Conservation (phyloP, 495 filamentous ascomycete genomes). For the Halenospora varia region DNA sequence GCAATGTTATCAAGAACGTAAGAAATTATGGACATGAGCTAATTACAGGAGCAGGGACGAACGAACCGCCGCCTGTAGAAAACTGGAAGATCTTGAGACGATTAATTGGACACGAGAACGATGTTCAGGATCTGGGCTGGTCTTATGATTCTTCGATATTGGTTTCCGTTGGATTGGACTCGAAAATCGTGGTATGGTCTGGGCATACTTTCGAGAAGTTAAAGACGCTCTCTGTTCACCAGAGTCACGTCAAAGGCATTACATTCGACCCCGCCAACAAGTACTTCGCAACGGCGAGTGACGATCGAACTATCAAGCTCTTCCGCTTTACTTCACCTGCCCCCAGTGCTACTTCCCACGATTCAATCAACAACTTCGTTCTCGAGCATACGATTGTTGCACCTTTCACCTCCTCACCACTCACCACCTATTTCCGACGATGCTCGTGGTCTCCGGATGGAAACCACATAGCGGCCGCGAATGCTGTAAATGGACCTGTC, state of each 20-base stretch:
- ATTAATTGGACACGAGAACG: slow-evolving; percentile 95
- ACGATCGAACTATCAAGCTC: slow-evolving; percentile 94
- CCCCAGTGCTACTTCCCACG: slow-evolving; percentile 89
- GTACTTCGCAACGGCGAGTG: slow-evolving; percentile 96
- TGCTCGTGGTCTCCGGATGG: slow-evolving; percentile 98
- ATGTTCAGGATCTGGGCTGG: slow-evolving; percentile 98
- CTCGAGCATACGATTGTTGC: slow-evolving; percentile 80
- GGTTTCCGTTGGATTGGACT: slow-evolving; percentile 94
- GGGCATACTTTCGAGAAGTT: slow-evolving; percentile 97
- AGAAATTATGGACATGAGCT: slow-evolving; percentile 6
- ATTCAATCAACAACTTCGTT: slow-evolving; percentile 92
- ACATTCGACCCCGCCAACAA: slow-evolving; percentile 99
- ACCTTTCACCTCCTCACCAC: slow-evolving; percentile 81
- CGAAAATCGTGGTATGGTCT: slow-evolving; percentile 97
- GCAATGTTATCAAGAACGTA: slow-evolving; percentile 16
- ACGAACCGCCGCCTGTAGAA: slow-evolving; percentile 88
- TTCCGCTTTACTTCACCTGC: slow-evolving; percentile 89
- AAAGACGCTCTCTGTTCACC: slow-evolving; percentile 84
- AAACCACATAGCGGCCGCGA: slow-evolving; percentile 93
- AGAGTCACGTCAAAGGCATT: slow-evolving; percentile 97
- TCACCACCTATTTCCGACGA: slow-evolving; percentile 95
- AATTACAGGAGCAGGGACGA: slow-evolving; percentile 56
- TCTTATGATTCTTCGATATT: slow-evolving; percentile 93
- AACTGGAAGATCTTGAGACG: slow-evolving; percentile 94
- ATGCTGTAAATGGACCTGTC: slow-evolving; percentile 94